These are phyloP conservation scores for Podospora pseudocomata DNA, from an alignment of 495 filamentous ascomycete genomes.

Conservation along the genomic window DNA sequence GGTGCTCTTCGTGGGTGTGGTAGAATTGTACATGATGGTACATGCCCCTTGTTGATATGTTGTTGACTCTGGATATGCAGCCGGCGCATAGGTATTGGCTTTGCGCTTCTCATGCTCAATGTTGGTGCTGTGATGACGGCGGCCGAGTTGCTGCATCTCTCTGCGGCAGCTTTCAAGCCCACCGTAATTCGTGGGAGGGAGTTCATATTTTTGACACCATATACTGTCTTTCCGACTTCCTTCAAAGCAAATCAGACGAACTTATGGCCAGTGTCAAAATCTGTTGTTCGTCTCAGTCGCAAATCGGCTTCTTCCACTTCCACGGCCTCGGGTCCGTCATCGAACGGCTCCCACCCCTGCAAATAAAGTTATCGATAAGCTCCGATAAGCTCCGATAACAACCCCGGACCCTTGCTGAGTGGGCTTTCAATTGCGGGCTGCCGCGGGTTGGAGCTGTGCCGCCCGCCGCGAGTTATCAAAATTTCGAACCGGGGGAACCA, in stretches of 20 bases:
- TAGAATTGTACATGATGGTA: not conserved
- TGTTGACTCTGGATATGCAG: not conserved
- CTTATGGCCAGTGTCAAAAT: not conserved
- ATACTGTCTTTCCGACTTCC: too few relatives aligned
- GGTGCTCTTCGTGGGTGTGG: not conserved
- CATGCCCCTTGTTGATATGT: not conserved
- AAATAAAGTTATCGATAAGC: slow-evolving; percentile 9
- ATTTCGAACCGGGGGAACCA: slow-evolving; percentile 20
- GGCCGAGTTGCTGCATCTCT: not conserved
- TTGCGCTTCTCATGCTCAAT: not conserved
- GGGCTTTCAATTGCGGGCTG: not conserved
- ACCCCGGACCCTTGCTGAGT: slow-evolving; percentile 6
- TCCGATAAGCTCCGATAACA: slow-evolving; percentile 14
- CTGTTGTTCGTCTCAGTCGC: not conserved
- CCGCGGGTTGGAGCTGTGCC: not conserved
- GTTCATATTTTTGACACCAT: not conserved
- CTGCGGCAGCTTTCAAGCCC: not conserved
- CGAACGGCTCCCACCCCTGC: not conserved
- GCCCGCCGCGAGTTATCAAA: slow-evolving; percentile 17
- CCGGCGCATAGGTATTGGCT: not conserved
- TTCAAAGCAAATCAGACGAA: not conserved
- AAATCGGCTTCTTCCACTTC: not conserved
- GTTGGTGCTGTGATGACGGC: not conserved
- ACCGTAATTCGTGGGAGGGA: not conserved
- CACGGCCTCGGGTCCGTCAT: not conserved